Evolutionary conservation across 805 yeast species (phyloP), one percentile per base, ranked within the genome.

Genomic region (Metschnikowia cerradonensis): DNA sequence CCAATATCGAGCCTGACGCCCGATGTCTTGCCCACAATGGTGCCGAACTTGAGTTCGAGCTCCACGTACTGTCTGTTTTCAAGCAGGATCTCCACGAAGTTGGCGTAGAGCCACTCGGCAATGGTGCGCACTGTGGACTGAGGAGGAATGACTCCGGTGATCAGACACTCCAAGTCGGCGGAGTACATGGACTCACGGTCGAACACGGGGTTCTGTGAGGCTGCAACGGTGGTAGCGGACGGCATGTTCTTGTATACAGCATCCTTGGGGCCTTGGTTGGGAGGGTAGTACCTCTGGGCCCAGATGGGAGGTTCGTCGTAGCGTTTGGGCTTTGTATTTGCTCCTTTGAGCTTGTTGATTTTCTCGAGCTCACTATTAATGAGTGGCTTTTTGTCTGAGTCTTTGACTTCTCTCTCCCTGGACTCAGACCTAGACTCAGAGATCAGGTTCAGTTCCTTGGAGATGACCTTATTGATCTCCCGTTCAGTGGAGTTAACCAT

Each of bases 61-160:
- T 88, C 95, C 30, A 87, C 74, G 53, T 62, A 59, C 59, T 73
- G 79, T 20, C 83, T 74, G 59, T 76, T 78, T 38, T 79, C 80
- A 20, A 70, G 71, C 37, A 81, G 79, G 37, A 88, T 77, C 33
- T 88, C 88, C 41, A 77, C 76, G 43, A 90, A 75, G 55, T 88
- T 85, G 17, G 95, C 90, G 74, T 86, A 90, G 7, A 91, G 77
- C 97, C 97, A 91, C 59, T 86, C 89, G 20, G 94, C 86, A 6
- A 91, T 82, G 33, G 88, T 81, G 61, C 91, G 81, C 5, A 91
- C 86, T 52, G 88, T 73, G 60, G 89, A 92, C 61, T 89, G 90
- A 44, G 88, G 80, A 0, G 94, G 94, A 41, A 83, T 83, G 0
- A 86, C 77, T 4, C 90, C 91, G 0, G 90, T 83, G 15, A 89